Base-by-base conservation (phyloP, 2,329 filamentous ascomycete genomes). In the Cordyceps militaris region DNA sequence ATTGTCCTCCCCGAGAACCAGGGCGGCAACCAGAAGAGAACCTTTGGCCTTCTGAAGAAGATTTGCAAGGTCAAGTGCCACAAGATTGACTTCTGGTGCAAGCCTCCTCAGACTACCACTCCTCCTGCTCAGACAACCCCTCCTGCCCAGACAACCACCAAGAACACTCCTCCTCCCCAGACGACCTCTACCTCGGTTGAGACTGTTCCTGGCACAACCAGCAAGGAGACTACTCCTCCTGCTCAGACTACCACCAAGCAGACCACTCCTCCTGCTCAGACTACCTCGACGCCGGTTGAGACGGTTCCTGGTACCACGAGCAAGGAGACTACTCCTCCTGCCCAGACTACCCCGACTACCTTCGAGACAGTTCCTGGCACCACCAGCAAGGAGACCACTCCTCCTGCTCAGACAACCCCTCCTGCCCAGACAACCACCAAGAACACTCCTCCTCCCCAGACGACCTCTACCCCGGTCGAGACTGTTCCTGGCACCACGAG, bases 51-150 rank as follows among this genome's bases (percentile, higher is more conserved):
- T 5, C 76, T 60, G 58, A 79, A 83, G 70, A 73, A 79, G 50
- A 74, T 73, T 65, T 94, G 89, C 77, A 79, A 80, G 65, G 79
- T 96, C 66, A 85, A 86, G 66, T 95, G 93, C 73, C 83, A 91
- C 76, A 79, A 81, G 65, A 80, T 96, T 66, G 84, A 85, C 66
- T 95, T 93, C 73, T 83, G 91, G 76, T 95, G 90, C 66, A 67
- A 70, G 62, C 70, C 73, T 62, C 68, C 7, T 1, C 49, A 62
- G 28, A 59, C 59, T 24, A 59, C 56, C 38, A 56, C 60, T 21
- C 11, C 42, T 21, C 42, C 42, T 3, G 14, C 34, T 14, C n/a
- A n/a, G n/a, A 6, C 23, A 54, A 60, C 59, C 40, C 59, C 61
- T 52, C 59, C 63, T 46, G 62, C 62, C 14, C 61, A 50, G 61